These are phyloP conservation scores for Cairneyella variabilis DNA, from an alignment of 495 filamentous ascomycete genomes.

Conservation along the genomic window DNA sequence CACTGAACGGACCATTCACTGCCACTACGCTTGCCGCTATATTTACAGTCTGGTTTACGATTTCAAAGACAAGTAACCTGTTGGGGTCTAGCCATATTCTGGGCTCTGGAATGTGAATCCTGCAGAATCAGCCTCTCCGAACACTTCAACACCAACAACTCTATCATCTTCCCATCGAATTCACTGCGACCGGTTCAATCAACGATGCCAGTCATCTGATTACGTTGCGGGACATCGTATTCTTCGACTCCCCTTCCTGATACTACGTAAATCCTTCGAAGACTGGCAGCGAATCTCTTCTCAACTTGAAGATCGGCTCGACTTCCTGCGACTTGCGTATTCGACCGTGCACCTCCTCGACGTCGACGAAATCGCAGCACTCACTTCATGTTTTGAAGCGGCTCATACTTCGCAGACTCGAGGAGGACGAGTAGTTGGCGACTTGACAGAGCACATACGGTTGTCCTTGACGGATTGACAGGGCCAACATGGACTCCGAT, in stretches of 20 bases:
- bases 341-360: conserved; percentile 18
- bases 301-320: conserved; percentile 14
- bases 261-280: too few species aligned
- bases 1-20: too few species aligned
- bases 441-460: conserved; percentile 7
- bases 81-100: too few species aligned
- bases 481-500: conserved; percentile 51
- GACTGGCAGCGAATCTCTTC: too few species aligned
- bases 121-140: too few species aligned
- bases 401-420: conserved; percentile 12
- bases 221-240: background rate
- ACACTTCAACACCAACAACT: background rate
- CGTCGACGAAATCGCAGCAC: conserved; percentile 20
- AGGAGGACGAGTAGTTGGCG: conserved; percentile 17
- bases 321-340: conserved; percentile 21
- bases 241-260: too few species aligned
- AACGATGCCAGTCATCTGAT: background rate
- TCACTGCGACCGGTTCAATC: background rate
- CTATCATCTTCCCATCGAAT: background rate
- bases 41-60: too few species aligned
- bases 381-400: conserved; percentile 21
- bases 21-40: too few species aligned
- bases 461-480: conserved; percentile 7
- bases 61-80: too few species aligned
- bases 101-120: too few species aligned